Evolutionary conservation across 2,329 filamentous ascomycete species (phyloP), one percentile per base, ranked within the genome.

Genomic region (Phaeosphaeriaceae sp.): DNA sequence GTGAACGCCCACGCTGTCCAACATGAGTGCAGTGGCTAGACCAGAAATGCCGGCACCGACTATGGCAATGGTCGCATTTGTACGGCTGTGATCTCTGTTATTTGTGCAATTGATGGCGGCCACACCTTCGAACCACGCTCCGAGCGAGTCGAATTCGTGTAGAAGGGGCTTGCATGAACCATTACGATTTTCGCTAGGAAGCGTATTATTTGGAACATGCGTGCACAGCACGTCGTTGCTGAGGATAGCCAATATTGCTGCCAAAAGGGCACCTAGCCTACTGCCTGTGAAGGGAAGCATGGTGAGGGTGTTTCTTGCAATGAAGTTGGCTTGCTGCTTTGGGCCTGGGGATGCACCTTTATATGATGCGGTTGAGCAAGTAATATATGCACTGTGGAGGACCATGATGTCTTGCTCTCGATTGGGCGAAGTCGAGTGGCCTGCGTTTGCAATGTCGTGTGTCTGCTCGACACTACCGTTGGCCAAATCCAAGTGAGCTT

Each of bases 11-110:
- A 83, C 67, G 78, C 81, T 76, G 75, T 82, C 76, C 13, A 67
- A 58, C 7, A 66, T 59, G 13, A 48, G 10, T 58, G 58, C 54
- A 56, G 82, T 87, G 81, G 88, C 87, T 36, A 89, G 72, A 0
- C 87, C 87, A 2, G 84, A 80, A 80, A 89, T 88, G 9, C 87
- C 87, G 7, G 82, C 87, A 7, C 88, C 88, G 1, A 89, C 76
- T 47, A 90, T 89, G 53, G 81, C 87, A 58, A 89, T 88, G 33
- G 82, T 82, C 11, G 78, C 72, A 31, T 48, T 20, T 20, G 17
- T 3, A 77, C 71, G 9, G 83, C 84, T 63, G 85, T 83, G 0
- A 84, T 76, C 9, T 80, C 70, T 45, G 77, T 76, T 1, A 83
- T 64, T 84, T 85, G 36, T 82, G 77, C 57, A 45, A 22, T 84